phyloP scores from a whole-genome alignment of 2,329 filamentous ascomycete species.

The Ophiostoma ips region DNA sequence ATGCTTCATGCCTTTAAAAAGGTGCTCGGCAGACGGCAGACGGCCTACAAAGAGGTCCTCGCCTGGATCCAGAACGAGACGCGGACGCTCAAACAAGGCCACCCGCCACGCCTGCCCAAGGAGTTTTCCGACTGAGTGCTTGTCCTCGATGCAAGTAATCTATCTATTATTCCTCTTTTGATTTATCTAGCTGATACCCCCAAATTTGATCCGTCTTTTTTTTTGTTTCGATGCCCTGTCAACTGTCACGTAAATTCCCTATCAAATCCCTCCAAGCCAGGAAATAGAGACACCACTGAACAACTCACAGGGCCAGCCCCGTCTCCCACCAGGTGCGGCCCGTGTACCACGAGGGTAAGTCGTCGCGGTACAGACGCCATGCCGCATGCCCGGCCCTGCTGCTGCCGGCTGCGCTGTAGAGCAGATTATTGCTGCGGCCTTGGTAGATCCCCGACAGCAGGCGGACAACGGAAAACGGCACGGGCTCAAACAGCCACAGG shows the following conservation, averaged over 20 bases:
- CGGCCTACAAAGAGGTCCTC: constrained; percentile 49
- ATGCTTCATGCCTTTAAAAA: constrained; percentile 55
- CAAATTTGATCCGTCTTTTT: not conserved
- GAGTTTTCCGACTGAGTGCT: not conserved
- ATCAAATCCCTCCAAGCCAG: not conserved
- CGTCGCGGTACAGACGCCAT: constrained; percentile 50
- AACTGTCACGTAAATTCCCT: not conserved
- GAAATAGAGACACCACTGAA: not conserved
- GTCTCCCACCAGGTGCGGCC: constrained; percentile 49
- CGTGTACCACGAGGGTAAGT: constrained; percentile 40
- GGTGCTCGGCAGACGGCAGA: constrained; percentile 59
- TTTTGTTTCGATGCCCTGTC: too few species aligned
- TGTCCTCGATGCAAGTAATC: not conserved
- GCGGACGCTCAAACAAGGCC: constrained; percentile 20
- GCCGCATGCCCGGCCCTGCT: constrained; percentile 24
- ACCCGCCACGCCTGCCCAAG: constrained; percentile 9
- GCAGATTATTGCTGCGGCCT: not conserved
- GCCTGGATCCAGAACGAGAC: constrained; percentile 48
- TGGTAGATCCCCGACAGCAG: constrained; percentile 26
- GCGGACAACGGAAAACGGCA: constrained; percentile 62
- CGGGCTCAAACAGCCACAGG: constrained; percentile 67
- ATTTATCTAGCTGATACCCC: not conserved
- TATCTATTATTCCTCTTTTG: not conserved
- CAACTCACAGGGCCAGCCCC: constrained; percentile 23
- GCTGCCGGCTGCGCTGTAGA: constrained; percentile 46